phyloP scores from a whole-genome alignment of 208 protist genomes.

The Porcisia deanei region DNA sequence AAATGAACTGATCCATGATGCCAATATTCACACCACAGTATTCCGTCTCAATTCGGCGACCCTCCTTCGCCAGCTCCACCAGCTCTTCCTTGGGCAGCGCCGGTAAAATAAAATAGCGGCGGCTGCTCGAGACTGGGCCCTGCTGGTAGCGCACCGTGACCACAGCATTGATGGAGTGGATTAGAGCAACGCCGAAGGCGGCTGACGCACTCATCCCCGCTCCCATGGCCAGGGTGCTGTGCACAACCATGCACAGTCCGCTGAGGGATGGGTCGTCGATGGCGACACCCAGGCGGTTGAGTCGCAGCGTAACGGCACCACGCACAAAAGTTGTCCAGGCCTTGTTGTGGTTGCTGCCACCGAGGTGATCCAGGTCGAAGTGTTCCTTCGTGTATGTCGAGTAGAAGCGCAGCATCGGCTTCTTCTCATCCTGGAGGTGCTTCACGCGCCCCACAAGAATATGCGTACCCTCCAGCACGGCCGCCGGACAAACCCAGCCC shows the following conservation, averaged over 20 bases:
- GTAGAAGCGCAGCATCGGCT: conserved; percentile 64
- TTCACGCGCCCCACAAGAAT: conserved; percentile 73
- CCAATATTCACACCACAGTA: conserved; percentile 88
- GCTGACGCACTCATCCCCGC: conserved; percentile 88
- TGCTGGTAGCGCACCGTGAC: conserved; percentile 35
- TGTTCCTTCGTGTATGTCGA: conserved; percentile 54
- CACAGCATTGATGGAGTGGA: conserved; percentile 52
- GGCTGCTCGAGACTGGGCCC: conserved; percentile 14
- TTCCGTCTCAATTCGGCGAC: conserved; percentile 74
- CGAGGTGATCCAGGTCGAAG: conserved; percentile 48
- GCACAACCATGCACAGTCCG: conserved; percentile 73
- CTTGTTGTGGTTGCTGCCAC: conserved; percentile 41
- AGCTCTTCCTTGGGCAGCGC: conserved; percentile 34
- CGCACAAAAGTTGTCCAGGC: conserved; percentile 70
- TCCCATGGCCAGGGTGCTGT: conserved; percentile 75
- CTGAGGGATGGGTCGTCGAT: conserved; percentile 36
- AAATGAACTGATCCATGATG: conserved; percentile 94
- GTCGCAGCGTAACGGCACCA: conserved; percentile 56
- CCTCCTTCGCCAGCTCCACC: conserved; percentile 65
- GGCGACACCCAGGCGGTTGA: conserved; percentile 50
- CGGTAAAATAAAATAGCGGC: conserved; percentile 47
- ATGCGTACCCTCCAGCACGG: conserved; percentile 56
- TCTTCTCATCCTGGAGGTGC: conserved; percentile 32
- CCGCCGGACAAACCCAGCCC: conserved; percentile 78
- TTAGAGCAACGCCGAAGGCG: conserved; percentile 74